Base-by-base conservation (phyloP, 331 rosid species). In the Malus hybrid region DNA sequence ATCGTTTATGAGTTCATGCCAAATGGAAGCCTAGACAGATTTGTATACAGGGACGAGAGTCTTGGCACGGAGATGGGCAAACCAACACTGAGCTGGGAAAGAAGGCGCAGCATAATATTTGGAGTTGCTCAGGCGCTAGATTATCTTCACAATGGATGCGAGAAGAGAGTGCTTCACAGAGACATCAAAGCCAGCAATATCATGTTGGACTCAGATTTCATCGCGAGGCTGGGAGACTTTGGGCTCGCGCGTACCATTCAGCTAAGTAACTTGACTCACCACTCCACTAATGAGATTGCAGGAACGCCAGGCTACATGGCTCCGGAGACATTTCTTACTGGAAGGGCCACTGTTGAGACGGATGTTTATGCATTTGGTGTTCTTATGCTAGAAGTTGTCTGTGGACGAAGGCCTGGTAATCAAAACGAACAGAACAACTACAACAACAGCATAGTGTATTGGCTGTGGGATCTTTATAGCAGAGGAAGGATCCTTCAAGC, bases 231-330 rank as follows among this genome's bases (percentile, higher is more conserved):
- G 28, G 97, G 98, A 10, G 98, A 93, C 55, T 93, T 93, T 12
- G 98, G 98, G 27, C 70, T 93, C 36, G 98, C 98, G 0, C 84
- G 97, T 3, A 84, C 85, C 1, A 85, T 90, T 55, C 89, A 76
- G 54, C 61, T 81, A 67, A 80, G 81, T 16, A 83, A 86, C 15
- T 80, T 82, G 50, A 88, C 97, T 12, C 98, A 90, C 77, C 94
- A 93, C 69, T 81, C 94, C 3, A 93, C 98, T 6, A 89, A 80
- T 34, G 90, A 81, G 67, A 87, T 93, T 52, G 96, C 95, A 19
- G 96, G 98, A 29, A 93, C 98, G 4, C 98, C 85, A 2, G 95
- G 95, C 2, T 90, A 93, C 66, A 93, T 93, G 98, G 93, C 98
- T 7, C 96, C 95, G 4, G 96, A 90, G 70, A 87, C 83, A 0